Evolutionary conservation across 2,329 filamentous ascomycete genomes (phyloP).

Genomic region (Raffaelea ambrosiae): DNA sequence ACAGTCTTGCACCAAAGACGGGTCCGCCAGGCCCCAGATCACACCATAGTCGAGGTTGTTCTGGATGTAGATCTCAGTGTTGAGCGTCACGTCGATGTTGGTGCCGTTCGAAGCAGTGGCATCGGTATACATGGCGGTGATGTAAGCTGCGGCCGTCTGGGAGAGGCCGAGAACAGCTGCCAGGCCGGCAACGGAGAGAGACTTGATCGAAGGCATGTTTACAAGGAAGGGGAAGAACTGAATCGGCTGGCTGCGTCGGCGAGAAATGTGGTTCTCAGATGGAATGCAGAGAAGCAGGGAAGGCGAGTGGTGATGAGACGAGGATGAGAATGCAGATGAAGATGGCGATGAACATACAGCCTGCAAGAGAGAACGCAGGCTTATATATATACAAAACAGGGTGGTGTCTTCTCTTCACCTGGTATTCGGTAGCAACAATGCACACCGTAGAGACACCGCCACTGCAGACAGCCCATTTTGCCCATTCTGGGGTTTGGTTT

Average conservation of each 20-base stretch:
- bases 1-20: not conserved
- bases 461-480: too few species aligned
- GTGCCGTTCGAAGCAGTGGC: not conserved
- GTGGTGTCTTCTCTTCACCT: not conserved
- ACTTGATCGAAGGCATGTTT: not conserved
- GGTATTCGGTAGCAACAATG: too few species aligned
- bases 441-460: too few species aligned
- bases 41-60: not conserved
- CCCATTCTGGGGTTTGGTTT: too few species aligned
- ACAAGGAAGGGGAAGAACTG: not conserved
- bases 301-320: not conserved
- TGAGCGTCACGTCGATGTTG: not conserved
- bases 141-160: not conserved
- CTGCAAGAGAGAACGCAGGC: not conserved
- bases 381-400: not conserved
- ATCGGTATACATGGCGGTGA: not conserved
- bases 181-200: not conserved
- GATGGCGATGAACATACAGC: too few species aligned
- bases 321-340: too few species aligned
- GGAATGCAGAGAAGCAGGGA: not conserved
- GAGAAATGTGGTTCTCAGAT: not conserved
- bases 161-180: not conserved
- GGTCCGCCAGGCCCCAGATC: not conserved
- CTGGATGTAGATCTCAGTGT: not conserved
- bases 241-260: not conserved